Evolutionary conservation across 1,284 basidiomycete genomes (phyloP).

Genomic region (Caloboletus firmus): DNA sequence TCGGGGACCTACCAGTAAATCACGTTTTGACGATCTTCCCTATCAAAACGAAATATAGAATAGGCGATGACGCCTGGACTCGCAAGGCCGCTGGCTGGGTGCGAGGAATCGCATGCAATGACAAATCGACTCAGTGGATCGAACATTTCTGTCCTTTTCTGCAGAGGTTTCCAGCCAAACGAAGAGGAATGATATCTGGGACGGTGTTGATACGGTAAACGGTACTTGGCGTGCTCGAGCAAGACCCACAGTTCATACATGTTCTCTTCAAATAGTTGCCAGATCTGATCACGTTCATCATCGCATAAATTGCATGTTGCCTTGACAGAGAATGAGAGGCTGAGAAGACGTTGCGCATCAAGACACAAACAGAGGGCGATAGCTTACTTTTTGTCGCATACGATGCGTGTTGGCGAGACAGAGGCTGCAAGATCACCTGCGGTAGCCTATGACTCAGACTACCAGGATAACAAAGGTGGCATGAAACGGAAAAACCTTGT

Average conservation of each 20-base stretch:
- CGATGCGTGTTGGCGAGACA: slow-evolving; percentile 9
- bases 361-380: background rate
- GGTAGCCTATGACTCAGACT: slow-evolving; percentile 20
- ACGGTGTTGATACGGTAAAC: background rate
- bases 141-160: slow-evolving; percentile 63
- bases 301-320: slow-evolving; percentile 41
- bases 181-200: slow-evolving; percentile 56
- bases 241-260: slow-evolving; percentile 47
- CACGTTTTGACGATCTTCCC: slow-evolving; percentile 55
- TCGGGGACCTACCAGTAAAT: slow-evolving; percentile 60
- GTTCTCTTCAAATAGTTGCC: slow-evolving; percentile 55
- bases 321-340: slow-evolving; percentile 38
- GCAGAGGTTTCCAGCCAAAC: slow-evolving; percentile 62
- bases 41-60: slow-evolving; percentile 69
- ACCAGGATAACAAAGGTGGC: background rate
- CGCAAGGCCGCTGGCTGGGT: background rate
- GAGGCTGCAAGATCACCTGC: slow-evolving; percentile 20
- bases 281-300: slow-evolving; percentile 45
- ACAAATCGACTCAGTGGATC: slow-evolving; percentile 59
- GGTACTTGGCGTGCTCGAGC: background rate
- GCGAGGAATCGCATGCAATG: slow-evolving; percentile 37
- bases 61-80: slow-evolving; percentile 49
- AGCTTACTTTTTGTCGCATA: slow-evolving; percentile 21
- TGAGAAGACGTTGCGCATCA: slow-evolving; percentile 18
- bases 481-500: slow-evolving; percentile 24